A percentile compares a stretch with the other conserved stretches of the same genome.
phyloP scores from a whole-genome alignment of 495 filamentous ascomycete genomes.

The Pyrenula aspistea region DNA sequence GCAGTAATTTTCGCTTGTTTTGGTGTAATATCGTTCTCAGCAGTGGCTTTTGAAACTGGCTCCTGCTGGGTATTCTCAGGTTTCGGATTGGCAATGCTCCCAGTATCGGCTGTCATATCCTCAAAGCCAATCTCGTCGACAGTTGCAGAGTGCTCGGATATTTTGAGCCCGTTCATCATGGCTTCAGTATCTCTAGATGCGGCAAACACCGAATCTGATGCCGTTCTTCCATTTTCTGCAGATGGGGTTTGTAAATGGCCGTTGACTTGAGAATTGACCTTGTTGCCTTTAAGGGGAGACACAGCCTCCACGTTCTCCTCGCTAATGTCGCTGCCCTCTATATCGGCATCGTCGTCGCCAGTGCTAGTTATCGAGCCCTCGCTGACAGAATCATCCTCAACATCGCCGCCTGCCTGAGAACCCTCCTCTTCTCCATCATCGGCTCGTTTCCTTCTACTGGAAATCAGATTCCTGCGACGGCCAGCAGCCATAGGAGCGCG shows the following conservation, averaged over 20 bases:
- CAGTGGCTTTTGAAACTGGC: slow-evolving; percentile 39
- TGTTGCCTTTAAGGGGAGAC: slow-evolving; percentile 27
- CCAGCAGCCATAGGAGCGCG: slow-evolving; percentile 51
- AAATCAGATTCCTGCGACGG: slow-evolving; percentile 60
- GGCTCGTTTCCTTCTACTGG: slow-evolving; percentile 64
- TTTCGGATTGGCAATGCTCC: slow-evolving; percentile 29
- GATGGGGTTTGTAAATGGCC: slow-evolving; percentile 17
- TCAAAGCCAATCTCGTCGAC: slow-evolving; percentile 56
- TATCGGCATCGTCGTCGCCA: slow-evolving; percentile 66
- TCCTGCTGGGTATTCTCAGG: slow-evolving; percentile 67
- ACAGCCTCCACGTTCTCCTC: slow-evolving; percentile 44
- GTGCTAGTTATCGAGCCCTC: slow-evolving; percentile 68
- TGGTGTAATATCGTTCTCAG: not conserved
- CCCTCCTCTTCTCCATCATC: slow-evolving; percentile 69
- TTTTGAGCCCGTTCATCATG: slow-evolving; percentile 75
- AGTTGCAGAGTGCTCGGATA: slow-evolving; percentile 40
- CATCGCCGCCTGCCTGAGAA: slow-evolving; percentile 42
- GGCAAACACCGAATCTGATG: slow-evolving; percentile 4
- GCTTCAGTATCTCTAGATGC: slow-evolving; percentile 62
- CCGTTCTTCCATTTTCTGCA: slow-evolving; percentile 1
- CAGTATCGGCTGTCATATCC: slow-evolving; percentile 30
- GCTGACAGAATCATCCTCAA: slow-evolving; percentile 74
- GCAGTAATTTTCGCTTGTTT: slow-evolving; percentile 80
- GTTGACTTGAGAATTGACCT: slow-evolving; percentile 25
- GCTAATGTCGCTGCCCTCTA: slow-evolving; percentile 60